These are phyloP conservation scores for Hyphodiscus sp. DNA, from an alignment of 2,329 filamentous ascomycete species.

Conservation along the genomic window DNA sequence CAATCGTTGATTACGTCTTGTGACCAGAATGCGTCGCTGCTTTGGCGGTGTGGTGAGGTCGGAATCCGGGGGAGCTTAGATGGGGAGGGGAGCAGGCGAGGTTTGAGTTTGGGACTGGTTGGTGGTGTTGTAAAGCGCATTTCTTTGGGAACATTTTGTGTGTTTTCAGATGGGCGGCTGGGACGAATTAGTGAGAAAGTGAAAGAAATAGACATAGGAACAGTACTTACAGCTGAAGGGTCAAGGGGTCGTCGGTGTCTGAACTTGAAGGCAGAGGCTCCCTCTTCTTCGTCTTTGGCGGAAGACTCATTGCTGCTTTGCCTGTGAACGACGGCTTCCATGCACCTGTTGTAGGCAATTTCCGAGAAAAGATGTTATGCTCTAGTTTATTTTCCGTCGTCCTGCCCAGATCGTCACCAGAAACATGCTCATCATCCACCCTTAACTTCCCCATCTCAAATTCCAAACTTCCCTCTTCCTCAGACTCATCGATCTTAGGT, in stretches of 20 bases:
- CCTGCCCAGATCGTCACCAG: background rate
- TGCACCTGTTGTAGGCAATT: background rate
- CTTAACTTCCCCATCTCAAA: conserved; percentile 10
- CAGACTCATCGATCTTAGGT: conserved; percentile 1
- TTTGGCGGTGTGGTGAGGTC: conserved; percentile 45
- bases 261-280: conserved; percentile 6
- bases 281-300: conserved; percentile 1
- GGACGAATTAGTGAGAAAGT: conserved; percentile 1
- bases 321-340: no score
- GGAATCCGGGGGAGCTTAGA: conserved; percentile 39
- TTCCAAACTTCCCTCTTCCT: conserved; percentile 15
- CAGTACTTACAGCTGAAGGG: conserved; percentile 16
- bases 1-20: conserved; percentile 54
- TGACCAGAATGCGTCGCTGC: conserved; percentile 53
- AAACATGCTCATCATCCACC: background rate
- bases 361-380: no score
- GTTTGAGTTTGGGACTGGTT: conserved; percentile 20
- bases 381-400: background rate
- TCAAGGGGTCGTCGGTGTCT: conserved; percentile 2
- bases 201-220: background rate
- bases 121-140: conserved; percentile 24
- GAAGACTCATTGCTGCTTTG: background rate
- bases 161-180: conserved; percentile 21
- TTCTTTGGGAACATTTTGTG: conserved; percentile 17
- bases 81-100: conserved; percentile 20